A percentile compares a stretch with the other conserved stretches of the same genome.
Conservation (phyloP, 1,284 basidiomycete species). For the Rhodotorula sp. region DNA sequence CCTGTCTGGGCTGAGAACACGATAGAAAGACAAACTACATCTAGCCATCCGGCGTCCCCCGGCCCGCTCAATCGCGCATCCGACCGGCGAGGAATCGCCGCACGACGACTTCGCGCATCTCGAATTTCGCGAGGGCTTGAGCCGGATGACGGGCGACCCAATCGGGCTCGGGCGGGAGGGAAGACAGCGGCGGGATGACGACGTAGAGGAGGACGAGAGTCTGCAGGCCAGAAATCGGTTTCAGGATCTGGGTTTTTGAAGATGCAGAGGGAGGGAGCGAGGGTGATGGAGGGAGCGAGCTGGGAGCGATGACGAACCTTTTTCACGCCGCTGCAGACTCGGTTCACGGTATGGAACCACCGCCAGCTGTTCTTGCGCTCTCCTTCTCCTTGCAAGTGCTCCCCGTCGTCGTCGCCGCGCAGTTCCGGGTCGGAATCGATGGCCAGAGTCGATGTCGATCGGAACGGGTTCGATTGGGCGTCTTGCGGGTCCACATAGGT, state of each 20-base stretch:
- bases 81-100: conserved; percentile 85
- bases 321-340: conserved; percentile 95
- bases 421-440: conserved; percentile 2
- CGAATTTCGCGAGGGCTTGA: conserved; percentile 59
- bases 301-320: conserved; percentile 60
- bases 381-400: conserved; percentile 30
- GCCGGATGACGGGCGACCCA: conserved; percentile 44
- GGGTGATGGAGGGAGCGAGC: neutral
- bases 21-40: no score
- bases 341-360: conserved; percentile 95
- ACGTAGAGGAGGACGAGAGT: conserved; percentile 87
- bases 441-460: conserved; percentile 49
- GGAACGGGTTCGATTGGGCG: conserved; percentile 60
- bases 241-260: no score
- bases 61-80: conserved; percentile 70
- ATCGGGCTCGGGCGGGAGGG: conserved; percentile 51
- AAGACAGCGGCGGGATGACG: conserved; percentile 71
- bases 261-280: neutral
- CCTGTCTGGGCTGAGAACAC: no score
- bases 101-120: conserved; percentile 79
- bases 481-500: conserved; percentile 82
- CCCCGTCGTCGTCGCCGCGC: neutral
- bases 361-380: conserved; percentile 69
- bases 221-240: conserved; percentile 52
- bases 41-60: conserved; percentile 26